phyloP scores from a whole-genome alignment of 2,329 filamentous ascomycete species.

The Cordyceps tenuipes region DNA sequence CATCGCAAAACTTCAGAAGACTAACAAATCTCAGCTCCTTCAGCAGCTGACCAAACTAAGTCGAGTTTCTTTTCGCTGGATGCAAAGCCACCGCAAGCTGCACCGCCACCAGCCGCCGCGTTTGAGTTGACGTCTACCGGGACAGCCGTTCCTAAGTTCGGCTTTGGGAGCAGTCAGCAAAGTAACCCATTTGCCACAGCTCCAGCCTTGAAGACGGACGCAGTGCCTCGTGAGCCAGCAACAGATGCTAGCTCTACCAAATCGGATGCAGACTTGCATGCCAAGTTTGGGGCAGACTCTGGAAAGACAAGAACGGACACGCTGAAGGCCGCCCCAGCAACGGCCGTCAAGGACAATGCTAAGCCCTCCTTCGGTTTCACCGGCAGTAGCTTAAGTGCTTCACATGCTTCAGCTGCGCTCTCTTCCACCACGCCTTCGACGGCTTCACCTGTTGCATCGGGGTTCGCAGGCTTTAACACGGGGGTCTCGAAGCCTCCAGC shows the following conservation, averaged over 20 bases:
- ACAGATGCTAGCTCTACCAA: not conserved
- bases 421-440: not conserved
- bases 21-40: conserved; percentile 1
- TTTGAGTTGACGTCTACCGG: not conserved
- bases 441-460: not conserved
- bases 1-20: not conserved
- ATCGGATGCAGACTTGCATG: not conserved
- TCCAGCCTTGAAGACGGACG: not conserved
- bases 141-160: not conserved
- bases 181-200: not conserved
- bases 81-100: not conserved
- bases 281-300: not conserved
- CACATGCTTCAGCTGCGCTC: not conserved
- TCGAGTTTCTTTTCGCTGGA: not conserved
- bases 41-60: not conserved
- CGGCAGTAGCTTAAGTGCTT: not conserved
- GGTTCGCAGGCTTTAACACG: not conserved
- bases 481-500: not conserved
- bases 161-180: not conserved
- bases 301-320: not conserved
- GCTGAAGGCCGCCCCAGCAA: not conserved
- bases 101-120: not conserved
- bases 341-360: not conserved
- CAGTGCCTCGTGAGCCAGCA: not conserved
- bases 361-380: not conserved